These are phyloP conservation scores for Moricandia moricandioides DNA, from an alignment of 345 rosid genomes.

Conservation along the genomic window DNA sequence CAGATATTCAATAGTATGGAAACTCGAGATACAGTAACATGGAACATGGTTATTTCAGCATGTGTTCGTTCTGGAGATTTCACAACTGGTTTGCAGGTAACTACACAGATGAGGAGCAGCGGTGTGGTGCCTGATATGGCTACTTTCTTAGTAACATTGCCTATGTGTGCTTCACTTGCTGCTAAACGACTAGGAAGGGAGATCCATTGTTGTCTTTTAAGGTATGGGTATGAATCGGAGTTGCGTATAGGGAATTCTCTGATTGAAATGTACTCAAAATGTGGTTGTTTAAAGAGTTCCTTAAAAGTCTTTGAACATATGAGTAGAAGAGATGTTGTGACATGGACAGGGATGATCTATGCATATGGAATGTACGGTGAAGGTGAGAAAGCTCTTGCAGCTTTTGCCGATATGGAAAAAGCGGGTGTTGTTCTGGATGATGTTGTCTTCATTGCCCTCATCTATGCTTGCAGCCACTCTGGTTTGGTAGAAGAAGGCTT, in stretches of 20 bases:
- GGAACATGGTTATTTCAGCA: constrained; percentile 62
- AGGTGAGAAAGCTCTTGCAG: constrained; percentile 53
- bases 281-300: constrained; percentile 50
- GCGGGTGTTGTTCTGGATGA: constrained; percentile 52
- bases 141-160: constrained; percentile 53
- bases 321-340: constrained; percentile 65
- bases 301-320: constrained; percentile 44
- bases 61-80: constrained; percentile 53
- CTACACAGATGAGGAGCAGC: constrained; percentile 43
- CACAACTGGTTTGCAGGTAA: constrained; percentile 45
- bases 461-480: constrained; percentile 76
- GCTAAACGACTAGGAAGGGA: constrained; percentile 62
- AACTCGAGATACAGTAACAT: constrained; percentile 50
- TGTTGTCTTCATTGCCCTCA: constrained; percentile 53
- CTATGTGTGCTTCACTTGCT: constrained; percentile 55
- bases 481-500: constrained; percentile 71
- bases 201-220: constrained; percentile 52
- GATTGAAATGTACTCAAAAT: constrained; percentile 70
- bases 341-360: constrained; percentile 64
- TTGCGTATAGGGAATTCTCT: constrained; percentile 56
- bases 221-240: constrained; percentile 50
- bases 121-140: constrained; percentile 46
- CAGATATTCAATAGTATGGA: constrained; percentile 47
- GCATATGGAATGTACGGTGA: constrained; percentile 68
- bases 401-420: constrained; percentile 52